Percentiles rank a stretch among this genome's conserved stretches.
These are phyloP conservation scores for Saccharum hybrid DNA, from an alignment of 202 grass and related monocot species.

Conservation along the genomic window DNA sequence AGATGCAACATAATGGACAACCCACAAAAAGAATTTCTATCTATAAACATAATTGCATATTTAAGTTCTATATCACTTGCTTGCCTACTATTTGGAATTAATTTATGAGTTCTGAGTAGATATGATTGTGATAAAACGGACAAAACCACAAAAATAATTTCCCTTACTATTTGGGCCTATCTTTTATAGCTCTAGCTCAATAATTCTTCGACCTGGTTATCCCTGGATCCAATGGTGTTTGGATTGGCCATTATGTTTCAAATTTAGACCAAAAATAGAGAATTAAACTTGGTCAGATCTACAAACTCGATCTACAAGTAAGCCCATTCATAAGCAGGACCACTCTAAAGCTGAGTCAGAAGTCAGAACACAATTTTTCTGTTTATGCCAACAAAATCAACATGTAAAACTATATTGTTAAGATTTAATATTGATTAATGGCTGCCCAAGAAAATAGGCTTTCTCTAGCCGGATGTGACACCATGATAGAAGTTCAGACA, in stretches of 20 bases:
- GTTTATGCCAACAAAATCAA: too few species aligned
- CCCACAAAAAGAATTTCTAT: too few species aligned
- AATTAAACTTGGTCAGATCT: too few species aligned
- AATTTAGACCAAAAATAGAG: neutral
- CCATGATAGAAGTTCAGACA: neutral
- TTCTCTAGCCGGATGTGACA: neutral
- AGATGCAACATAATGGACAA: neutral
- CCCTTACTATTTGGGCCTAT: neutral
- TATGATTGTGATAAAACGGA: neutral
- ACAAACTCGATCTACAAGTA: too few species aligned
- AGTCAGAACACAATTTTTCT: too few species aligned
- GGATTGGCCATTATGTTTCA: neutral
- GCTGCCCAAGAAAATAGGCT: neutral
- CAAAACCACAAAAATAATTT: neutral
- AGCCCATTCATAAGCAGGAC: too few species aligned
- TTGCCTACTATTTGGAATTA: too few species aligned
- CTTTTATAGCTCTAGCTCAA: neutral
- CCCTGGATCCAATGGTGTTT: neutral
- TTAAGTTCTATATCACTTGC: neutral
- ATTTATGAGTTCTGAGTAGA: too few species aligned
- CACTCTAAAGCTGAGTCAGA: too few species aligned
- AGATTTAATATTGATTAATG: neutral
- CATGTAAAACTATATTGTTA: neutral
- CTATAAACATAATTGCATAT: neutral
- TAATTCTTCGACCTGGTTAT: neutral